Base-by-base conservation (phyloP, 352 stramenopile species). In the Pythium grandisporangium region DNA sequence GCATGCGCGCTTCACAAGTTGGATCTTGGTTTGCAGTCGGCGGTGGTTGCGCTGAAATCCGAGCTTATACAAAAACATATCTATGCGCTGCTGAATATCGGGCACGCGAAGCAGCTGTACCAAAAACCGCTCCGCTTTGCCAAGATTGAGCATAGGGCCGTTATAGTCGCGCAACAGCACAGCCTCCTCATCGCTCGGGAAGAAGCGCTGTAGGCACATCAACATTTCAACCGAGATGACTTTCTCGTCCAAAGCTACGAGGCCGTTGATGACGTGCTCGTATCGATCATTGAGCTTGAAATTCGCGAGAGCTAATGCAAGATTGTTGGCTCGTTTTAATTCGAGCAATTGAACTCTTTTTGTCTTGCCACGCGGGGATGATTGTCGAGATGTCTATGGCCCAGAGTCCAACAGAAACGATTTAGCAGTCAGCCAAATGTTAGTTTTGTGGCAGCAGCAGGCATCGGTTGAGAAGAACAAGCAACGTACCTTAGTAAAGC, bases 331-430 rank as follows among this genome's bases (percentile, higher is more conserved):
- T 17, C 75, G 78, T 34, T 91, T 91, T 21, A 81, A 38, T 8
- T 91, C 78, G 22, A 91, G 71, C 20, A 91, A 42, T 27, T 86
- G 76, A 34, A 88, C 66, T 30, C 69, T 85, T 52, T 81, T 85
- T 22, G 68, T 76, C 20, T 80, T 80, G 13, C 78, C 72, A 14
- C 77, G 68, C 20, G 75, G 74, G 2, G 78, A 91, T 1, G 70
- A 84, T 11, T 68, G 66, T 10, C 78, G 63, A 30, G 78, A 27
- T 22, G 53, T 57, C 53, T 53, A 77, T 68, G 77, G 27, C 16
- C 13, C 20, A 42, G 14, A 37, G 26, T 46, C 6, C 55, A 30
- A 23, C n/a, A n/a, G n/a, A n/a, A n/a, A n/a, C n/a, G n/a, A n/a
- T n/a, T n/a, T n/a, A n/a, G n/a, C n/a, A n/a, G n/a, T n/a, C n/a